Evolutionary conservation across 2,329 filamentous ascomycete species (phyloP).

Genomic region (Cadophora sp.): DNA sequence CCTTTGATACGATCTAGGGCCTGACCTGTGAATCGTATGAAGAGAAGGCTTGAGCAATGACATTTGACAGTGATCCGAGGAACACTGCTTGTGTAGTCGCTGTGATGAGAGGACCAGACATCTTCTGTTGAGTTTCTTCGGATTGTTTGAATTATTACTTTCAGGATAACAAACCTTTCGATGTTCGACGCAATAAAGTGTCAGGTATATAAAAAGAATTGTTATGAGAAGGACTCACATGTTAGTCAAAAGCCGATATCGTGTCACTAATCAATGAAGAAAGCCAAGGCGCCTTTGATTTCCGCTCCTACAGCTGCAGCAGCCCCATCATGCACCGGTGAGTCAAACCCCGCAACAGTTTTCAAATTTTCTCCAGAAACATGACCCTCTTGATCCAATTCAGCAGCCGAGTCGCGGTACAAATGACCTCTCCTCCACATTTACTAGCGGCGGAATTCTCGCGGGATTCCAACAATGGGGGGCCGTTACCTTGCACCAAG

Average conservation of each 20-base stretch:
- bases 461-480: slow-evolving; percentile 3
- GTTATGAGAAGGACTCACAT: not conserved
- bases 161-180: not conserved
- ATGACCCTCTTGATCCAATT: not conserved
- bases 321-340: not conserved
- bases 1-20: too few species aligned
- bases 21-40: slow-evolving; percentile 9
- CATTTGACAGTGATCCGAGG: slow-evolving; percentile 7
- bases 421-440: not conserved
- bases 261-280: not conserved
- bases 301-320: slow-evolving; percentile 1
- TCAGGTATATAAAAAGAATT: not conserved
- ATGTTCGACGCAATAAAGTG: not conserved
- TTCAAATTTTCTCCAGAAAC: not conserved
- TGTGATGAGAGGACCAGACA: slow-evolving; percentile 12
- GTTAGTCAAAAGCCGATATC: not conserved
- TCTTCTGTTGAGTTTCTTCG: not conserved
- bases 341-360: not conserved
- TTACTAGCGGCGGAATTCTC: slow-evolving; percentile 7
- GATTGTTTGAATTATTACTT: too few species aligned
- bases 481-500: not conserved
- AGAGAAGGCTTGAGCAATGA: slow-evolving; percentile 11
- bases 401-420: not conserved
- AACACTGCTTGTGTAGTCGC: slow-evolving; percentile 7
- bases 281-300: not conserved